Base-by-base conservation (phyloP, 2,329 filamentous ascomycete genomes). In the Ophiostoma populinum region DNA sequence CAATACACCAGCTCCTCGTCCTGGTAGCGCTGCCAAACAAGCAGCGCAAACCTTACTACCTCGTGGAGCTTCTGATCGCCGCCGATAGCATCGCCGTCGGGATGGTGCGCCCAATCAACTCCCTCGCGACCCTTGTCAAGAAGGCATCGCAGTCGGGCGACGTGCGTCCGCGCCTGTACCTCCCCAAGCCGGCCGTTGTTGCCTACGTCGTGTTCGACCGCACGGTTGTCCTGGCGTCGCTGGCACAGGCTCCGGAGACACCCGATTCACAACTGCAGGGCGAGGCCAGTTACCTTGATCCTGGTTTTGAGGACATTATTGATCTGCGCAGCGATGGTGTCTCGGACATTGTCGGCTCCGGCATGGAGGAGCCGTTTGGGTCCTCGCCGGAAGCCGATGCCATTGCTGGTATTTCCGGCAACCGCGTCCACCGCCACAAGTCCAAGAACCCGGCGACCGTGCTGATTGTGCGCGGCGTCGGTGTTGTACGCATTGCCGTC, bases 241-340 rank as follows among this genome's bases (percentile, higher is more conserved):
- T 92, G 32, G 65, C 68, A 3, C 65, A 66, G 33, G 62, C 68
- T 1, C 70, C 74, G 11, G 73, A 81, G 28, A 76, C 75, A 2
- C 80, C 82, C 7, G 79, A 85, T 34, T 70, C 72, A 2, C 85
- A 93, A 50, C 62, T 92, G 4, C 67, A 80, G 42, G 59, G 69
- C 37, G 75, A 80, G 36, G 34, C 21, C 32, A 75, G 65, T 24
- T 67, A 76, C 46, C 59, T 75, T 16, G 68, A 72, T 1, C 57
- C 75, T 13, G 67, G 73, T 1, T 94, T 86, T 46, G 85, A 95
- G 51, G 90, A 98, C 52, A 74, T 80, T 2, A 65, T 98, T 24
- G 80, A 86, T 46, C 75, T 98, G 39, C 72, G 77, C 18, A 63
- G 67, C 41, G 70, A 75, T 36, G 61, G 69, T 19, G 61, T 70